These are phyloP conservation scores for Gracilaria gracilis DNA, from an alignment of 23 red algal genomes.

Conservation along the genomic window DNA sequence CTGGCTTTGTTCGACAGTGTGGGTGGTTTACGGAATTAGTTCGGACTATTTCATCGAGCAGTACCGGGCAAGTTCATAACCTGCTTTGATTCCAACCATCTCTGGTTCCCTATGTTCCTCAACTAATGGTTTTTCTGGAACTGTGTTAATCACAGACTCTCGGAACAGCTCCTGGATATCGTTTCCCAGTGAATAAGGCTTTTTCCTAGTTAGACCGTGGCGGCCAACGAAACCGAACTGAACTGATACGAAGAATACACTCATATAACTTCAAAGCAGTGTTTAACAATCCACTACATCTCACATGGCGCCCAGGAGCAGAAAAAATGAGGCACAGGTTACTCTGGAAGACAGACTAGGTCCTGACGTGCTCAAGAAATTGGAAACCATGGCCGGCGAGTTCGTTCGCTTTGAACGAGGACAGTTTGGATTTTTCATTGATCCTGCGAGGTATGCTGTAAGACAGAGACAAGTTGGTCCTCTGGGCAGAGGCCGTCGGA, in stretches of 20 bases:
- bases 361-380: conserved; percentile 87
- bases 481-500: conserved; percentile 69
- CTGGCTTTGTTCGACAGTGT: conserved; percentile 5
- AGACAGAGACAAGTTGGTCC: conserved; percentile 86
- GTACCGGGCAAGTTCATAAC: background rate
- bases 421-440: conserved; percentile 94
- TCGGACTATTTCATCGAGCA: background rate
- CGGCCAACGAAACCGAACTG: no score
- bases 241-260: no score
- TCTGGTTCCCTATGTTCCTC: background rate
- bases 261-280: background rate
- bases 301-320: conserved; percentile 57
- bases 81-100: background rate
- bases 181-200: background rate
- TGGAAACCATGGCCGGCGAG: conserved; percentile 91
- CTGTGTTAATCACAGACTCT: background rate
- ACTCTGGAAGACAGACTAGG: conserved; percentile 90
- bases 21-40: background rate
- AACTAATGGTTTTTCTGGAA: background rate
- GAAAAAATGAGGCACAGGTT: conserved; percentile 49
- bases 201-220: no score
- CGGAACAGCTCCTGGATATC: background rate
- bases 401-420: conserved; percentile 92
- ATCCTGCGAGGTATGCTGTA: conserved; percentile 92
- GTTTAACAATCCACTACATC: background rate